Conservation (phyloP, 1,284 basidiomycete species). For the Athelia sp. region DNA sequence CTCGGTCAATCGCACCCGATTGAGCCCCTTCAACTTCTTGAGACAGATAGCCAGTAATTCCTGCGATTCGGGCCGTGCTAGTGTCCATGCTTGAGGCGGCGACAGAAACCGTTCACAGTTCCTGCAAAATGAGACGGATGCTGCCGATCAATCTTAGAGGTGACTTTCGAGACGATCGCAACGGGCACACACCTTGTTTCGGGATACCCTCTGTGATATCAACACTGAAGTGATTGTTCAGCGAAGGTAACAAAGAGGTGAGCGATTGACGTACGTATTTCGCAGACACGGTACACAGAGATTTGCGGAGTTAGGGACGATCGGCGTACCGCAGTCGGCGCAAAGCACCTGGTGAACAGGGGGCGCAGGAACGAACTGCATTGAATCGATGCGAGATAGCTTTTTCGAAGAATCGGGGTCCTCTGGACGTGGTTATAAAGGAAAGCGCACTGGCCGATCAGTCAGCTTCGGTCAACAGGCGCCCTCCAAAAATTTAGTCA, state of each 20-base stretch:
- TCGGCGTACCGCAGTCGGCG: conserved; percentile 87
- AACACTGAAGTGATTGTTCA: conserved; percentile 43
- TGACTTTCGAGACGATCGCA: neutral
- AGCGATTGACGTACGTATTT: conserved; percentile 58
- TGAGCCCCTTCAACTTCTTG: conserved; percentile 91
- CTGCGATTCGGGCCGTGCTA: conserved; percentile 86
- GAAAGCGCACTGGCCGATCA: too few relatives aligned
- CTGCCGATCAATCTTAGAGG: conserved; percentile 29
- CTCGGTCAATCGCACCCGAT: conserved; percentile 93
- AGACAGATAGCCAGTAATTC: conserved; percentile 90
- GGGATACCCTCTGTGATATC: conserved; percentile 99
- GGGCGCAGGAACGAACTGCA: conserved; percentile 73
- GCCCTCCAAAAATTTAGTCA: too few relatives aligned
- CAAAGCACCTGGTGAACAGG: conserved; percentile 75
- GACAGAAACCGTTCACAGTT: conserved; percentile 97
- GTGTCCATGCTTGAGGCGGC: conserved; percentile 85
- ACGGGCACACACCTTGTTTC: conserved; percentile 74
- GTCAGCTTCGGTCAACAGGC: too few relatives aligned
- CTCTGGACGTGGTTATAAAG: neutral
- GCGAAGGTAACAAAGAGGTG: conserved; percentile 5
- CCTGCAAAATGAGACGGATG: conserved; percentile 89
- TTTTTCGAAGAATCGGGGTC: neutral
- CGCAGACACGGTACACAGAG: conserved; percentile 89
- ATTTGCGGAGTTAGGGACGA: conserved; percentile 94
- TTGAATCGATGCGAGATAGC: conserved; percentile 18